phyloP scores from a whole-genome alignment of 2,329 filamentous ascomycete genomes.

The Pseudogymnoascus sp. region DNA sequence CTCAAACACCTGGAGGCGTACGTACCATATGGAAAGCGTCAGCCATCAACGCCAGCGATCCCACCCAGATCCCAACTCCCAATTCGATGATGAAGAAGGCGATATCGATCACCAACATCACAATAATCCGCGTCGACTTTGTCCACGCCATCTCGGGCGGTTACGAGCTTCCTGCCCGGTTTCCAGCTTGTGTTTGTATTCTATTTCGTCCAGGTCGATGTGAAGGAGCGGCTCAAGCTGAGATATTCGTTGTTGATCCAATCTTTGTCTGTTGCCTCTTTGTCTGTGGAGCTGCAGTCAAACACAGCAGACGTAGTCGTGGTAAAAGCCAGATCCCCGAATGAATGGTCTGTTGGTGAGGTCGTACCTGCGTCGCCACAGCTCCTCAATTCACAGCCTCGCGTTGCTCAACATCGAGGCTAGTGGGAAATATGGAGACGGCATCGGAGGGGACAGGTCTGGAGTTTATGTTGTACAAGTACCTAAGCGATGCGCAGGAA shows the following conservation, averaged over 20 bases:
- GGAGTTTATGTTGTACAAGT: background rate
- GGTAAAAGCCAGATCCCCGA: background rate
- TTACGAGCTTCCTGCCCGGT: background rate
- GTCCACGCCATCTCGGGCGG: conserved; percentile 66
- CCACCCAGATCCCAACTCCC: conserved; percentile 74
- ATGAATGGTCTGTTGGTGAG: background rate
- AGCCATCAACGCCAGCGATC: conserved; percentile 87
- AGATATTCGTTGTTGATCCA: background rate
- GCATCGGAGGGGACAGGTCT: background rate
- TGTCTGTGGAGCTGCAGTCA: background rate
- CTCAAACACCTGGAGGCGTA: conserved; percentile 33
- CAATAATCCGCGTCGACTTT: conserved; percentile 84
- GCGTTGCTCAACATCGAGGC: background rate
- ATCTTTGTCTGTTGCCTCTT: background rate
- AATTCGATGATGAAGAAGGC: conserved; percentile 88
- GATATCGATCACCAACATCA: conserved; percentile 85
- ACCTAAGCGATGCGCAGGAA: conserved; percentile 5
- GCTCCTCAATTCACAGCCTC: background rate
- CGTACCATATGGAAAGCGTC: conserved; percentile 97
- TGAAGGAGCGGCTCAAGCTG: background rate
- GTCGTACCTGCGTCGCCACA: conserved; percentile 2
- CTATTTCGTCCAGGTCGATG: background rate
- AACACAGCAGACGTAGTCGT: background rate
- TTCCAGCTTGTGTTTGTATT: background rate
- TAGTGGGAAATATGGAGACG: conserved; percentile 7